Evolutionary conservation across 2,329 filamentous ascomycete genomes (phyloP).

Genomic region (Monosporascus ibericus): DNA sequence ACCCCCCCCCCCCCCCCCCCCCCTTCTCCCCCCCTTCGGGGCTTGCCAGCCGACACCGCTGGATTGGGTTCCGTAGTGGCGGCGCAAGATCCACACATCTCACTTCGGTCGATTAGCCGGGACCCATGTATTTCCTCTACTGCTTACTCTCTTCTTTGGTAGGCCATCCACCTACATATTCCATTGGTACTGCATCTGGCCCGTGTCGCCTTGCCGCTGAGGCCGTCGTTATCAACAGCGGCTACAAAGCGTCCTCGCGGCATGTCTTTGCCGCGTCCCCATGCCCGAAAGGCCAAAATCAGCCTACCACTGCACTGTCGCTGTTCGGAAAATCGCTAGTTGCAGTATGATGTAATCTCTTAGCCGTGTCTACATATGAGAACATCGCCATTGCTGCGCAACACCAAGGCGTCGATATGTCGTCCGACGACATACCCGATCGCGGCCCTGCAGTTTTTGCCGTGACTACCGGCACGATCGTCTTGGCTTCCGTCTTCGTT

Average conservation of each 20-base stretch:
- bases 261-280: not conserved
- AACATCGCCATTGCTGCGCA: slow-evolving; percentile 10
- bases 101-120: too few relatives aligned
- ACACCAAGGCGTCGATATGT: slow-evolving; percentile 16
- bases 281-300: not conserved
- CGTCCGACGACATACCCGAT: slow-evolving; percentile 25
- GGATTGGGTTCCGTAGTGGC: not conserved
- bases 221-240: not conserved
- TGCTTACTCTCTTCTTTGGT: too few relatives aligned
- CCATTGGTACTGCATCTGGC: not conserved
- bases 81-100: too few relatives aligned
- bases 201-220: too few relatives aligned
- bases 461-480: slow-evolving; percentile 64
- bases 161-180: too few relatives aligned
- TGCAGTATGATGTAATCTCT: not conserved
- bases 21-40: too few relatives aligned
- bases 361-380: not conserved
- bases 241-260: not conserved
- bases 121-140: too few relatives aligned
- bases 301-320: not conserved
- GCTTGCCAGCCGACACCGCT: not conserved
- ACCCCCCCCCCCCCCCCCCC: too few relatives aligned
- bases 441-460: slow-evolving; percentile 59
- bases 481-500: slow-evolving; percentile 69
- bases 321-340: not conserved